Evolutionary conservation across 805 yeast species (phyloP), one percentile per base, ranked within the genome.

Genomic region (Kuraishia floccosa): DNA sequence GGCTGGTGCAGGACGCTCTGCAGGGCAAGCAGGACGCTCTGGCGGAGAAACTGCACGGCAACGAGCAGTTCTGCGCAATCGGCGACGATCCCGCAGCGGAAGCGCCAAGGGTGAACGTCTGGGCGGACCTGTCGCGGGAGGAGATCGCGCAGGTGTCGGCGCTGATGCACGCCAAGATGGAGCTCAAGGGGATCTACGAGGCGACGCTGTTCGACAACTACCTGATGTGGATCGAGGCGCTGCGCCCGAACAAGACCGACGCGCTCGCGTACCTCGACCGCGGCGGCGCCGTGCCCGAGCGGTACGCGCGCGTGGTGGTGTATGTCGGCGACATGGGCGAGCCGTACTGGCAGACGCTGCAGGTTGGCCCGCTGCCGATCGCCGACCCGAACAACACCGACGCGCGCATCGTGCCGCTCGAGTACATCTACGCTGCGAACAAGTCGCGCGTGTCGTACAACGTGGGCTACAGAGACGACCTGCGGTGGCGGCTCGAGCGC

Each of bases 241-340:
- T 31, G 15, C 34, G 41, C 25, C 52, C 50, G 33, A 46, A 46
- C 39, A 46, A 47, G 33, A 42, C 52, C 3, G 50, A 39, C 32
- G 52, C 50, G 13, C 14, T 43, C 9, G 27, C 18, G 3, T 45
- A 37, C 33, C 34, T 47, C 35, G 51, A 46, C 29, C 22, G 24
- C 17, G 32, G 40, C 23, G 42, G 39, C 15, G 35, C 38, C 3
- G 28, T 32, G 11, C 52, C 51, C 20, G 41, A 31, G 6, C 38
- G 43, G 27, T 38, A 23, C 13, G 32, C 33, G 11, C 28, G 26
- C 18, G 27, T 21, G 7, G 33, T 33, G 25, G 7, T 30, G 8
- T 33, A 24, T 20, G 18, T 31, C 13, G 34, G 34, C 13, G 23
- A 17, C 13, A 31, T 17, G 9, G 32, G 22, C 16, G 32, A 21